Base-by-base conservation (phyloP, 208 protist species). In the Acanthamoeba healyi region DNA sequence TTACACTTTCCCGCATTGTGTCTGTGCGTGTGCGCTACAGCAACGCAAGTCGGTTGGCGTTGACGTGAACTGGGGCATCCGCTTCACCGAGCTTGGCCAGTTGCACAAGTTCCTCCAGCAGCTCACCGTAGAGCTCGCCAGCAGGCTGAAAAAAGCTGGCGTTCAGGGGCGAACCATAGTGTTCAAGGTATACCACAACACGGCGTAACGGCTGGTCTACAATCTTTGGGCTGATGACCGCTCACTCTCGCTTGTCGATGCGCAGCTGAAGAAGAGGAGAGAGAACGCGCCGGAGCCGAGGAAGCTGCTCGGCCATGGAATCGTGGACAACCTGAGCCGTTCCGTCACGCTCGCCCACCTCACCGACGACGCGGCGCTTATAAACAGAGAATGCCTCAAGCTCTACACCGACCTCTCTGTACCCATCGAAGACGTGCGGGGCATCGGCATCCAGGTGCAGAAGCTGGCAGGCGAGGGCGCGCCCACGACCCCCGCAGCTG, bases 21-120 rank as follows among this genome's bases (percentile, higher is more conserved):
- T 12, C 19, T 77, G 19, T 36, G 15, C 63, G 58, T 5, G 90
- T 79, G 46, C 51, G 4, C n/a, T 58, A 9, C 82, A 95, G 93
- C n/a, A 81, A 54, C 79, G 93, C 19, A 95, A 96, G 79, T 87
- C 70, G 6, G 67, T 96, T 3, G 46, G 77, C 29, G 87, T 77
- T 0, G 93, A 96, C 22, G 92, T 96, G 42, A 95, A 49, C 38
- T 96, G 95, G 95, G 95, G 95, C 40, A 72, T 96, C 19, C 95
- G 95, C 24, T 96, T 96, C 93, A 51, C 24, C 14, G 58, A 95
- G n/a, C 22, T 94, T 29, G 38, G 46, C 9, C 61, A 96, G 63
- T 84, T 95, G 34, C 38, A 77, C 22, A 38, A 63, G 67, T 96
- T 96, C 63, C 22, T 96, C 0, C 32, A 40, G 17, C 29, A 92